Percentiles rank a stretch among this genome's conserved stretches.
Conservation (phyloP, 192 early-diverging fungal genomes). For the Bifiguratus adelaidae region DNA sequence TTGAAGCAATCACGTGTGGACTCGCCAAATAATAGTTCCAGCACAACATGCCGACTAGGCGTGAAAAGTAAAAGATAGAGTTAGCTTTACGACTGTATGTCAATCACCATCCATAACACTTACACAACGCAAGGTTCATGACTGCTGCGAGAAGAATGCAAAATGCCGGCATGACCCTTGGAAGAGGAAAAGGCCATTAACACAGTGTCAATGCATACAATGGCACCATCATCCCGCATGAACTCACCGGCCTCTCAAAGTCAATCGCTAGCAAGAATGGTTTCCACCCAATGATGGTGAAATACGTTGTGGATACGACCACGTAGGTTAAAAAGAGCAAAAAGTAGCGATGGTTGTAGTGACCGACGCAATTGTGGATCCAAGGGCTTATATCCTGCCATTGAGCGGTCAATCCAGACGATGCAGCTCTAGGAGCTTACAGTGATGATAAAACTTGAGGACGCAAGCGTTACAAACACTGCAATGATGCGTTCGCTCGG, state of each 20-base stretch:
- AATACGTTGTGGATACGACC: conserved; percentile 32
- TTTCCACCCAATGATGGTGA: conserved; percentile 25
- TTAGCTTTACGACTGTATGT: background rate
- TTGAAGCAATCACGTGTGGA: background rate
- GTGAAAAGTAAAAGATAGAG: background rate
- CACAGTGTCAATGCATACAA: background rate
- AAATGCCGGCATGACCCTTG: conserved; percentile 36
- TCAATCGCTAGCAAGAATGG: conserved; percentile 36
- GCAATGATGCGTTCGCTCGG: conserved; percentile 74
- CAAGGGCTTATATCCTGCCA: conserved; percentile 37
- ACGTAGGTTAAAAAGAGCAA: conserved; percentile 57
- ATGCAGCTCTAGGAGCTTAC: conserved; percentile 4
- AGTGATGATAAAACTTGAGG: conserved; percentile 64
- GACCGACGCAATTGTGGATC: conserved; percentile 75
- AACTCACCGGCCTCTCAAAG: conserved; percentile 23
- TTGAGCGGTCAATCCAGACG: too few relatives aligned
- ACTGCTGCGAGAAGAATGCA: conserved; percentile 32
- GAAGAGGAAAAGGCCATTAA: conserved; percentile 41
- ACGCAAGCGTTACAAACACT: conserved; percentile 65
- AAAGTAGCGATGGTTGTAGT: conserved; percentile 66
- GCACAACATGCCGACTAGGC: conserved; percentile 27
- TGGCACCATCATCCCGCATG: background rate
- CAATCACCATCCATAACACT: background rate
- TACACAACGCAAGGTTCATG: conserved; percentile 37
- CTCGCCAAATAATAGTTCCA: conserved; percentile 52